Percentiles rank a stretch among this genome's conserved stretches.
phyloP scores from a whole-genome alignment of 2,329 filamentous ascomycete species.

The Raffaelea arxii region DNA sequence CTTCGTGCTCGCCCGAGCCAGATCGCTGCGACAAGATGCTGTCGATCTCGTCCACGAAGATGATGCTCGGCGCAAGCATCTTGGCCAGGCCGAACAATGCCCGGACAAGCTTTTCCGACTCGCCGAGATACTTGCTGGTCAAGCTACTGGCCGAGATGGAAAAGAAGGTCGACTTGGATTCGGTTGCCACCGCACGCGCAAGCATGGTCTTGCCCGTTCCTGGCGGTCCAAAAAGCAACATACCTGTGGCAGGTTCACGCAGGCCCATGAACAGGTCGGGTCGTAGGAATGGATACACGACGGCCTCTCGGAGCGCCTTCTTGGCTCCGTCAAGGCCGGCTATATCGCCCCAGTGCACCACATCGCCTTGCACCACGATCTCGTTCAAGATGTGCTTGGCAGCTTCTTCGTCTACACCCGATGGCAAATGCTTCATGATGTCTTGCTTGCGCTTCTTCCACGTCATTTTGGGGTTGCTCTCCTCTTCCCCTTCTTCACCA shows the following conservation, averaged over 20 bases:
- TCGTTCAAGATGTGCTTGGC: slow-evolving; percentile 93
- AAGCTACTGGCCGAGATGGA: slow-evolving; percentile 91
- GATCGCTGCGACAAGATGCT: slow-evolving; percentile 78
- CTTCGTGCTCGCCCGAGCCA: slow-evolving; percentile 81
- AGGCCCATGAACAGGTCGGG: slow-evolving; percentile 94
- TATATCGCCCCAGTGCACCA: slow-evolving; percentile 90
- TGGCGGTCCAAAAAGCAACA: slow-evolving; percentile 91
- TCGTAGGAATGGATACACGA: slow-evolving; percentile 92
- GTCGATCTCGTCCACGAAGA: slow-evolving; percentile 98
- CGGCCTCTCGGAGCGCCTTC: slow-evolving; percentile 83
- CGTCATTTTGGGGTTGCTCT: slow-evolving; percentile 11
- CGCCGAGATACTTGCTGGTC: slow-evolving; percentile 91
- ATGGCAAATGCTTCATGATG: slow-evolving; percentile 68
- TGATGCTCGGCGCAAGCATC: slow-evolving; percentile 82
- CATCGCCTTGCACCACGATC: slow-evolving; percentile 86
- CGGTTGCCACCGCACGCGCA: slow-evolving; percentile 85
- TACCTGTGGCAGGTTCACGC: slow-evolving; percentile 85
- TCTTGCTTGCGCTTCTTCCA: slow-evolving; percentile 54
- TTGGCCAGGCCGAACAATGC: slow-evolving; percentile 89
- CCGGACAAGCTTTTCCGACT: slow-evolving; percentile 91
- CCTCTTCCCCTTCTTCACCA: slow-evolving; percentile 5
- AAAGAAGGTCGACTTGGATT: slow-evolving; percentile 92
- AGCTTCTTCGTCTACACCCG: slow-evolving; percentile 70
- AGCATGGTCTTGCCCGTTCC: slow-evolving; percentile 99
- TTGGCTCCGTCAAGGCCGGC: slow-evolving; percentile 87